A percentile compares a stretch with the other conserved stretches of the same genome.
Conservation (phyloP, 2,329 filamentous ascomycete genomes). For the Saccharata proteae region DNA sequence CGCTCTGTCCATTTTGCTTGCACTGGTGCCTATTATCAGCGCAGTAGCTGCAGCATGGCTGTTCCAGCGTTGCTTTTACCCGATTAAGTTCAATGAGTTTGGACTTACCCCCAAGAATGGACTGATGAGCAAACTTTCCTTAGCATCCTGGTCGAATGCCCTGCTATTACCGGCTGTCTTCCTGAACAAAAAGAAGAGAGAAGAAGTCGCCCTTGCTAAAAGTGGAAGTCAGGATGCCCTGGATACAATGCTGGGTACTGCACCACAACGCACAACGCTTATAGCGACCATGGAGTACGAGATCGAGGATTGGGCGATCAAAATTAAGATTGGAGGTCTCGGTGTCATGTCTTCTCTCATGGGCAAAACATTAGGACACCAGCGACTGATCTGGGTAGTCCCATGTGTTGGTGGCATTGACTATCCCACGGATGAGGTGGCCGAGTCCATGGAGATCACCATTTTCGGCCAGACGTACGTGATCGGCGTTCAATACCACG, state of each 20-base stretch:
- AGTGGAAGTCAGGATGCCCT: too few relatives aligned
- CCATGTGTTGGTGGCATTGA: conserved; percentile 48
- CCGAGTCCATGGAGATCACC: conserved; percentile 49
- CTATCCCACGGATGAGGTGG: conserved; percentile 47
- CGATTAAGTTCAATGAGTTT: conserved; percentile 45
- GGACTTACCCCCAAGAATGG: conserved; percentile 29
- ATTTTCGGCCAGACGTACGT: conserved; percentile 50
- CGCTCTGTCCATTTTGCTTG: conserved; percentile 41
- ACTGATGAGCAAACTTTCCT: too few relatives aligned
- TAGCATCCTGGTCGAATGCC: too few relatives aligned
- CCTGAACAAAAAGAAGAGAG: too few relatives aligned
- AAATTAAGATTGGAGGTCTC: conserved; percentile 59
- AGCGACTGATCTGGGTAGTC: conserved; percentile 48
- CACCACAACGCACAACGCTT: too few relatives aligned
- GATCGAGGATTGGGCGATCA: conserved; percentile 57
- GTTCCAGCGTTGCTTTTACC: conserved; percentile 51
- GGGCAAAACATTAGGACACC: conserved; percentile 52
- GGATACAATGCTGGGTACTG: too few relatives aligned
- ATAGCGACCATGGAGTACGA: conserved; percentile 64
- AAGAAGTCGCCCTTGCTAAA: too few relatives aligned
- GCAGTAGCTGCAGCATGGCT: conserved; percentile 39
- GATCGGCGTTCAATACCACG: conserved; percentile 52
- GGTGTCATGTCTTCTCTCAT: conserved; percentile 61
- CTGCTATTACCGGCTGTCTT: too few relatives aligned
- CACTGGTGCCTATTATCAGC: conserved; percentile 39